phyloP scores from a whole-genome alignment of 1,284 basidiomycete species.

The Trametes hirsuta region DNA sequence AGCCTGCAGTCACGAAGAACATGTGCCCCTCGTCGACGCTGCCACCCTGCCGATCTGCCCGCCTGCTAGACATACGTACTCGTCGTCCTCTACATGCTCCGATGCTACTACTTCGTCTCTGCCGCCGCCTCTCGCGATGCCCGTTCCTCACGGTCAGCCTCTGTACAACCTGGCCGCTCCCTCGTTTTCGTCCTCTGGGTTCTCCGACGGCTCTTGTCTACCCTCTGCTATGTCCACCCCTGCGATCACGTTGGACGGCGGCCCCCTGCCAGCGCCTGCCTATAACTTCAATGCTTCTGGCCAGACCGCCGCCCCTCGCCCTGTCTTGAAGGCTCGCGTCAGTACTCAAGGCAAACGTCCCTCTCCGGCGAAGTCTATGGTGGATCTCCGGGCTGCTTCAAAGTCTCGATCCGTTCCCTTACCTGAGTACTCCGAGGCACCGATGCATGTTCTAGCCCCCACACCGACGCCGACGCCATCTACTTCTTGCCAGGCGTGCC shows the following conservation, averaged over 20 bases:
- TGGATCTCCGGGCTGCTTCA: not conserved
- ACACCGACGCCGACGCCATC: not conserved
- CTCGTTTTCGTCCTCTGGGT: not conserved
- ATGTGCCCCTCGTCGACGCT: not conserved
- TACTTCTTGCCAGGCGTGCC: conserved; percentile 5
- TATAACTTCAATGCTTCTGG: not conserved
- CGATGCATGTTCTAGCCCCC: no score
- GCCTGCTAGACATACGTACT: not conserved
- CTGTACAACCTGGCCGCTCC: not conserved
- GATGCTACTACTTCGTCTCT: conserved; percentile 1
- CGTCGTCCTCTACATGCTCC: conserved; percentile 12
- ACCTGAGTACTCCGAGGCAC: not conserved
- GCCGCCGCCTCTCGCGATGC: not conserved
- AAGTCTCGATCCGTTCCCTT: conserved; percentile 3
- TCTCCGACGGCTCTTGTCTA: not conserved
- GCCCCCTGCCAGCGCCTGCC: not conserved
- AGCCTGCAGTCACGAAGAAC: not conserved
- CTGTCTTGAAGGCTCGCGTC: not conserved
- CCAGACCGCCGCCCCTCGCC: not conserved
- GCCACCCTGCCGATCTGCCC: not conserved
- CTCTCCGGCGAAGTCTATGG: not conserved
- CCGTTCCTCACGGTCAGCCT: not conserved
- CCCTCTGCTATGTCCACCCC: conserved; percentile 3
- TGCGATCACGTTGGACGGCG: conserved; percentile 10
- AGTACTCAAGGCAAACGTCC: not conserved